phyloP scores from a whole-genome alignment of 805 yeast genomes.

The Candida odintsovae region DNA sequence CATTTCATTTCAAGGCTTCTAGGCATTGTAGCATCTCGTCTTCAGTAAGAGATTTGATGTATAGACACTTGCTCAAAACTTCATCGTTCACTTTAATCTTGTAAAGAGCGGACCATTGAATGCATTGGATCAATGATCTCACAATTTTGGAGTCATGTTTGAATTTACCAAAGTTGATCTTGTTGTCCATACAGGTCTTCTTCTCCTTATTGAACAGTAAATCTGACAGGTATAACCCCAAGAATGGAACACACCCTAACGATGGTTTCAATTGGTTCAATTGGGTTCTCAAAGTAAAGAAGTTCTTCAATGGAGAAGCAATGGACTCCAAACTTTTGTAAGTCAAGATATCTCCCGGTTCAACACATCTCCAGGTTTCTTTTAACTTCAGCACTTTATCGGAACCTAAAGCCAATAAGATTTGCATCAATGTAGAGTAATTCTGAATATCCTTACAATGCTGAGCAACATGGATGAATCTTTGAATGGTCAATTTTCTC shows the following conservation, averaged over 20 bases:
- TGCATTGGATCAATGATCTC: slow-evolving; percentile 68
- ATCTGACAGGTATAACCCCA: slow-evolving; percentile 82
- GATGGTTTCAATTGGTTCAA: slow-evolving; percentile 55
- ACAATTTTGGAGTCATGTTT: slow-evolving; percentile 71
- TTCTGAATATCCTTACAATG: slow-evolving; percentile 70
- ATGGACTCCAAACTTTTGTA: slow-evolving; percentile 65
- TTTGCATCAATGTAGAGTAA: slow-evolving; percentile 82
- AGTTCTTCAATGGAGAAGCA: slow-evolving; percentile 72
- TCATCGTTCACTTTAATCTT: slow-evolving; percentile 50
- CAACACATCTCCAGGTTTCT: slow-evolving; percentile 69
- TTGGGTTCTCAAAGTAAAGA: slow-evolving; percentile 56
- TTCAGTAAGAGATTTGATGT: slow-evolving; percentile 66
- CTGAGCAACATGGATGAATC: slow-evolving; percentile 82
- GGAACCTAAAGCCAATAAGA: slow-evolving; percentile 74
- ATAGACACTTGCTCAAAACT: slow-evolving; percentile 75
- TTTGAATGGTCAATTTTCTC: slow-evolving; percentile 66
- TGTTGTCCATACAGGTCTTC: slow-evolving; percentile 25
- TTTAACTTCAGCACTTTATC: slow-evolving; percentile 51
- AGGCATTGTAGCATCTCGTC: slow-evolving; percentile 56
- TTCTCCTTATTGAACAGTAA: slow-evolving; percentile 58
- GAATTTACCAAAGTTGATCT: slow-evolving; percentile 72
- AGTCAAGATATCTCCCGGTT: slow-evolving; percentile 64
- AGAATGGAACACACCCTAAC: slow-evolving; percentile 83
- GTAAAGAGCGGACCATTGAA: slow-evolving; percentile 80
- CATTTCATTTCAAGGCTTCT: not conserved